Evolutionary conservation across 1,284 basidiomycete species (phyloP).

Genomic region (Sanguinoderma infundibulare): DNA sequence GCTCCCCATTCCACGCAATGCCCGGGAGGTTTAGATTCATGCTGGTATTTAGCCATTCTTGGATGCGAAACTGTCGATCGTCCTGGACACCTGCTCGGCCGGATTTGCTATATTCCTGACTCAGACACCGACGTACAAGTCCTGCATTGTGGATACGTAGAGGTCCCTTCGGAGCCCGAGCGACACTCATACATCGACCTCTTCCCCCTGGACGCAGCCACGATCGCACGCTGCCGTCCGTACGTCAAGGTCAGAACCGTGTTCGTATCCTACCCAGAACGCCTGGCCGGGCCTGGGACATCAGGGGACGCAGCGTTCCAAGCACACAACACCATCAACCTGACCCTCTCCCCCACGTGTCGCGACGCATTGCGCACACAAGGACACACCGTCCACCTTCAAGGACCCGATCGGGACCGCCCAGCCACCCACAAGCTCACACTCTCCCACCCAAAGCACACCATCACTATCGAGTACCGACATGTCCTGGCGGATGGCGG

Average conservation of each 20-base stretch:
- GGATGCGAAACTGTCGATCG: background rate
- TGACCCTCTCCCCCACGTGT: background rate
- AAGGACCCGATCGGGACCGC: background rate
- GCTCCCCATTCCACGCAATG: background rate
- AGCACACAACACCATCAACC: background rate
- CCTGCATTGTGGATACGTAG: background rate
- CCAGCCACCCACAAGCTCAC: background rate
- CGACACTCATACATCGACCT: too few relatives aligned
- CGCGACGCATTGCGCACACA: background rate
- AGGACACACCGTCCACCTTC: background rate
- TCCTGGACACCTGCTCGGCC: background rate
- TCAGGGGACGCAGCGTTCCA: background rate
- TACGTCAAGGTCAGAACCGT: background rate
- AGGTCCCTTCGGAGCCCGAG: background rate
- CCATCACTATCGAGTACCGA: background rate
- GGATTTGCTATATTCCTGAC: background rate
- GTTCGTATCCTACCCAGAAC: background rate
- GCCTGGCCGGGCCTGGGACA: background rate
- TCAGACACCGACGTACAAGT: background rate
- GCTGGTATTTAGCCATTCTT: background rate
- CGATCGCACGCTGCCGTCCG: background rate
- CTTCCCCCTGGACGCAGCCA: background rate
- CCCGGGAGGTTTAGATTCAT: background rate
- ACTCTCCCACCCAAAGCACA: background rate
- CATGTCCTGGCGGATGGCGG: background rate